phyloP scores from a whole-genome alignment of 441 rosid genomes.

The Macaranga tanarius region DNA sequence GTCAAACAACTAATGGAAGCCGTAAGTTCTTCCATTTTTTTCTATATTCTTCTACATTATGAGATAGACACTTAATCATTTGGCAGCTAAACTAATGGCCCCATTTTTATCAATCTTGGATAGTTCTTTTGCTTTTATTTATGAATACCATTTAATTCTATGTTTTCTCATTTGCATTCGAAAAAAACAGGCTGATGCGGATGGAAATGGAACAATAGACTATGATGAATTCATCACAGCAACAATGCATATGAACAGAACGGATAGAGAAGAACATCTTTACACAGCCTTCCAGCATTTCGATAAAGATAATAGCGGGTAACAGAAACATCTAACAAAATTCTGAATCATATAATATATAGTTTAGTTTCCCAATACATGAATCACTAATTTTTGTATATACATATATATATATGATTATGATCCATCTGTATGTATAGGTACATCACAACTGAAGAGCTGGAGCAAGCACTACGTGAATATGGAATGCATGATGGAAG shows the following conservation, averaged over 20 bases:
- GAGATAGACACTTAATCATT: neutral
- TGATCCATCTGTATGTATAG: constrained; percentile 24
- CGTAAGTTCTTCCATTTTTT: constrained; percentile 38
- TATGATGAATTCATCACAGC: constrained; percentile 93
- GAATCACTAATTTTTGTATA: neutral
- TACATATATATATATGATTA: neutral
- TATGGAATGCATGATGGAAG: constrained; percentile 78
- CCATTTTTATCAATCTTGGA: too few relatives aligned
- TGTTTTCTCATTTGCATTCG: neutral
- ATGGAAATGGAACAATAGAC: constrained; percentile 88
- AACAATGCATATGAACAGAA: constrained; percentile 86
- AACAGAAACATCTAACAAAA: neutral
- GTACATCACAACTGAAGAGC: constrained; percentile 81
- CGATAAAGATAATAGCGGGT: constrained; percentile 97
- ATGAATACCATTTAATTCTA: neutral
- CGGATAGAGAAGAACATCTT: constrained; percentile 92
- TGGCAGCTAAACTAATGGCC: neutral
- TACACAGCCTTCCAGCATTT: constrained; percentile 93
- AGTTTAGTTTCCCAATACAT: neutral
- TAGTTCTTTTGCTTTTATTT: neutral
- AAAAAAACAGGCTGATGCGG: constrained; percentile 76
- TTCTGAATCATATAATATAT: neutral
- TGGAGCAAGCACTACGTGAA: constrained; percentile 85
- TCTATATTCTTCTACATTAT: neutral
- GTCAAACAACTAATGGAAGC: constrained; percentile 85